Percentiles rank a stretch among this genome's conserved stretches.
phyloP scores from a whole-genome alignment of 2,329 filamentous ascomycete species.

The Leptographium wingfieldii region DNA sequence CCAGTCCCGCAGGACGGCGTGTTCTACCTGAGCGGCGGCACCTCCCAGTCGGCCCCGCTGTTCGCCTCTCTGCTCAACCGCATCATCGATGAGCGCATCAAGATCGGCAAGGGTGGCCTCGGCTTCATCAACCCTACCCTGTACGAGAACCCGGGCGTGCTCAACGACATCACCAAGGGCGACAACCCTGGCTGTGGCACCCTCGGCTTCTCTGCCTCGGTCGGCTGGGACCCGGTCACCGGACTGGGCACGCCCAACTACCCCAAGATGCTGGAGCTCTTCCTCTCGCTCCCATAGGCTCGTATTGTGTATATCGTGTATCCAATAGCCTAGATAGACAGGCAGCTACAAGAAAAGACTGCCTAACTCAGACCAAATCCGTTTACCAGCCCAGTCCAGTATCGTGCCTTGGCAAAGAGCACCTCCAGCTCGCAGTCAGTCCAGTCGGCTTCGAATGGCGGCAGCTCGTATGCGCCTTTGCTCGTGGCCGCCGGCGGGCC shows the following conservation, averaged over 20 bases:
- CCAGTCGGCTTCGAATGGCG: slow-evolving; percentile 1
- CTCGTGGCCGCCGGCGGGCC: not conserved
- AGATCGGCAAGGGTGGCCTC: slow-evolving; percentile 28
- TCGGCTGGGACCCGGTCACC: slow-evolving; percentile 17
- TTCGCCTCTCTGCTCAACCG: slow-evolving; percentile 35
- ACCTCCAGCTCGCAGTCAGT: slow-evolving; percentile 4
- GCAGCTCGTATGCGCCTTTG: slow-evolving; percentile 3
- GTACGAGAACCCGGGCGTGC: slow-evolving; percentile 17
- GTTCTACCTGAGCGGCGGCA: slow-evolving; percentile 4
- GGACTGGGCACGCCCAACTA: slow-evolving; percentile 17
- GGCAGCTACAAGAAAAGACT: too few species aligned
- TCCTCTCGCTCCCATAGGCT: slow-evolving; percentile 10
- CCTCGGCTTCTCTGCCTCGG: slow-evolving; percentile 16
- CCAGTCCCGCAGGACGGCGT: not conserved
- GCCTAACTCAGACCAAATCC: too few species aligned
- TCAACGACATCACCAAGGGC: slow-evolving; percentile 18
- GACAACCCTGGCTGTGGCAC: slow-evolving; percentile 20
- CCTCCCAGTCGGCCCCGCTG: slow-evolving; percentile 31
- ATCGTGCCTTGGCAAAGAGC: slow-evolving; percentile 1
- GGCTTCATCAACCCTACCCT: slow-evolving; percentile 22
- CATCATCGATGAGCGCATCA: slow-evolving; percentile 48
- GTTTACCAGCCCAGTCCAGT: not conserved
- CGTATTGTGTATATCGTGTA: too few species aligned
- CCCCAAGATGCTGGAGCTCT: slow-evolving; percentile 12
- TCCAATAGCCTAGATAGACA: too few species aligned